These are phyloP conservation scores for Naegleria gruberi DNA, from an alignment of 208 protist genomes.

Conservation along the genomic window DNA sequence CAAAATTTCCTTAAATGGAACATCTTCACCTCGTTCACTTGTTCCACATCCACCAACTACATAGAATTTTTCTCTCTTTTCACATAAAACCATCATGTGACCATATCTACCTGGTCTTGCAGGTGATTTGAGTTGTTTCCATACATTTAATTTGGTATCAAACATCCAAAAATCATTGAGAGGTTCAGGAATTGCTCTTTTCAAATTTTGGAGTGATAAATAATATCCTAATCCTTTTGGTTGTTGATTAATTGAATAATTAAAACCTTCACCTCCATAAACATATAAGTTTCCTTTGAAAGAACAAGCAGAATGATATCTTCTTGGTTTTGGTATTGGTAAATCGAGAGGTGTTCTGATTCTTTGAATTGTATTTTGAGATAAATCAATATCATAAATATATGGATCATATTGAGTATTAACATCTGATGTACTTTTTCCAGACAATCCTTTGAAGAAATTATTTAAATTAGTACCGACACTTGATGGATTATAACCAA, in stretches of 20 bases:
- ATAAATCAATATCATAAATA: slow-evolving; percentile 16
- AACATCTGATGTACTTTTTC: background rate
- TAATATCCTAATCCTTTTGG: background rate
- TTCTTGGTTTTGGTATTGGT: background rate
- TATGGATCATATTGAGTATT: background rate
- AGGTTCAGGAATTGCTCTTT: background rate
- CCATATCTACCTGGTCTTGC: background rate
- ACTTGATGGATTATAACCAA: background rate
- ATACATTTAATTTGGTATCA: background rate
- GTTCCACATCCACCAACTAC: background rate
- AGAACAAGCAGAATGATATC: background rate
- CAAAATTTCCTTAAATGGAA: background rate
- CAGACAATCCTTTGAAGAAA: background rate
- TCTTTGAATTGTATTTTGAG: background rate
- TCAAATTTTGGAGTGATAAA: background rate
- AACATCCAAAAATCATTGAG: background rate
- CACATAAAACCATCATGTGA: background rate
- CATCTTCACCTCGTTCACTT: background rate
- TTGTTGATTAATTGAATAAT: background rate
- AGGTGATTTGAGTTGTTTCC: background rate
- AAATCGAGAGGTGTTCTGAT: background rate
- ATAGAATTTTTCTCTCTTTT: background rate
- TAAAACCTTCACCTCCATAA: background rate
- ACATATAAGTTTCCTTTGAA: background rate
- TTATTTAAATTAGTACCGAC: background rate